Evolutionary conservation across 2,329 filamentous ascomycete species (phyloP).

Genomic region (Microdochium bolleyi): DNA sequence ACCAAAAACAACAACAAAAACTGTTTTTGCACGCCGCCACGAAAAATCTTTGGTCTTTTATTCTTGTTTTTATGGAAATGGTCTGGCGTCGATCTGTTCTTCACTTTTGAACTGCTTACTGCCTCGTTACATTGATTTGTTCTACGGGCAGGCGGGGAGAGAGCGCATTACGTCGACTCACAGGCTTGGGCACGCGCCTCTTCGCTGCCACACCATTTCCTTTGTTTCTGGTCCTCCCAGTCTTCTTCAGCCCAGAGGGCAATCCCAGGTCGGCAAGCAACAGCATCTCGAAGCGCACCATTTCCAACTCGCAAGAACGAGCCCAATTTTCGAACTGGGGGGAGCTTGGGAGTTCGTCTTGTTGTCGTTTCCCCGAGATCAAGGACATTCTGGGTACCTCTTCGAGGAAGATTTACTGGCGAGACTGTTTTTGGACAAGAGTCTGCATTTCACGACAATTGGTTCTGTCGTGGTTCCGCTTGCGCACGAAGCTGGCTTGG

Average conservation of each 20-base stretch:
- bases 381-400: neutral
- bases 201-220: slow-evolving; percentile 20
- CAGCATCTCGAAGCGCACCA: neutral
- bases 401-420: neutral
- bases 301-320: slow-evolving; percentile 1
- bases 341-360: slow-evolving; percentile 1
- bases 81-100: slow-evolving; percentile 12
- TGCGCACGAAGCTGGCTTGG: slow-evolving; percentile 6
- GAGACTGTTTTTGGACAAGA: neutral
- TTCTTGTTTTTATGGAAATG: slow-evolving; percentile 6
- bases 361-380: neutral
- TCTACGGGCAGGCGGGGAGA: slow-evolving; percentile 9
- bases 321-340: neutral
- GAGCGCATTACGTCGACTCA: slow-evolving; percentile 10
- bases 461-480: slow-evolving; percentile 11
- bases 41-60: neutral
- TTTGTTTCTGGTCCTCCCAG: slow-evolving; percentile 15
- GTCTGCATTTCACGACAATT: neutral
- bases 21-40: neutral
- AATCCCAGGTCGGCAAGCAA: neutral
- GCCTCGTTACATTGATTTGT: slow-evolving; percentile 12
- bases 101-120: slow-evolving; percentile 14
- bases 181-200: slow-evolving; percentile 20
- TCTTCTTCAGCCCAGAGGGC: neutral
- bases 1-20: neutral